Evolutionary conservation across 768 basidiomycete species (phyloP).

Genomic region (Leucocoprinus sp.): DNA sequence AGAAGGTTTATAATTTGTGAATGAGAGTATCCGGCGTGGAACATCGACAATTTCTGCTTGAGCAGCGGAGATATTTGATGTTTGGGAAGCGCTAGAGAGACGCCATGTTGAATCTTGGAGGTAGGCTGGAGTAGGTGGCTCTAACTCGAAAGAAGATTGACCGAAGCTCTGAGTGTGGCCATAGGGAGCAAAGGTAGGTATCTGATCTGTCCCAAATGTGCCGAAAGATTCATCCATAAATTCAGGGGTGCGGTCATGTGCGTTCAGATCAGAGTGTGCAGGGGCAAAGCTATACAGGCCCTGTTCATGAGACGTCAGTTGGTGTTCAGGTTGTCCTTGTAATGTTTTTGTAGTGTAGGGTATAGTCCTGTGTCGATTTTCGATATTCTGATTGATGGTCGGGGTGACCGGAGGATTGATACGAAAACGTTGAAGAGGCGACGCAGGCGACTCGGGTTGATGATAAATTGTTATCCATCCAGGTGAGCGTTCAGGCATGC

Average conservation of each 20-base stretch:
- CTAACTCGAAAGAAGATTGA: neutral
- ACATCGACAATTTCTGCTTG: slow-evolving; percentile 7
- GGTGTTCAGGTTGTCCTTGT: slow-evolving; percentile 7
- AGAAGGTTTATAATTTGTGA: neutral
- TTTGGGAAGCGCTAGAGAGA: neutral
- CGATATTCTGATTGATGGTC: slow-evolving; percentile 20
- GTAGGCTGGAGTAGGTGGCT: neutral
- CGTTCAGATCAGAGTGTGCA: neutral
- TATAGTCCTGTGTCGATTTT: slow-evolving; percentile 19
- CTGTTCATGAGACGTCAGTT: neutral
- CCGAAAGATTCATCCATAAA: neutral
- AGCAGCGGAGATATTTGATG: slow-evolving; percentile 4
- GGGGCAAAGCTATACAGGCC: neutral
- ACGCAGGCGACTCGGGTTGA: slow-evolving; percentile 41
- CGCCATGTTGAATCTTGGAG: neutral
- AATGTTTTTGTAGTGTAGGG: slow-evolving; percentile 10
- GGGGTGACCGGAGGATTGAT: slow-evolving; percentile 23
- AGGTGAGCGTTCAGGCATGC: slow-evolving; percentile 15
- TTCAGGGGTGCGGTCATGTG: neutral
- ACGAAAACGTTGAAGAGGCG: slow-evolving; percentile 46
- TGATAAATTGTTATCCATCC: slow-evolving; percentile 44
- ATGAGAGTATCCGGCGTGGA: slow-evolving; percentile 5
- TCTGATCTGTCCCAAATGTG: slow-evolving; percentile 1
- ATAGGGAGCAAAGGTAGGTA: neutral
- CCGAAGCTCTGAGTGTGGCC: neutral